phyloP scores from a whole-genome alignment of 73 alveolate species.

The Paraurostyla sp. region DNA sequence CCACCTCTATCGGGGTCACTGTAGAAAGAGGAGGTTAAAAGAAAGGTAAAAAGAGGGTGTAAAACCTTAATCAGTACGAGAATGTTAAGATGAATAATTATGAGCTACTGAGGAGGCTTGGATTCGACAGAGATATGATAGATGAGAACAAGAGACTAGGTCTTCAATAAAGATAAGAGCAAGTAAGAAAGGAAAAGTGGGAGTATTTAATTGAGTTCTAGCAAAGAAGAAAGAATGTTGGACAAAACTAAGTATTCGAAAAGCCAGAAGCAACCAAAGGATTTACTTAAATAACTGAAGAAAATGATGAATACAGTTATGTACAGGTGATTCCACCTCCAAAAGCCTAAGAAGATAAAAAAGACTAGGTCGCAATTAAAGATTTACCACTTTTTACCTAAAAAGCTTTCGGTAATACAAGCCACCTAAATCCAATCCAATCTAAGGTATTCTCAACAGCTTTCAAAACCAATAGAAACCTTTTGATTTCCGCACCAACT shows the following conservation, averaged over 20 bases:
- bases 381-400: conserved; percentile 91
- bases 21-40: conserved; percentile 55
- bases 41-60: conserved; percentile 63
- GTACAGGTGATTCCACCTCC: conserved; percentile 60
- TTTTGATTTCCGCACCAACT: conserved; percentile 98
- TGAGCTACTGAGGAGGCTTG: conserved; percentile 76
- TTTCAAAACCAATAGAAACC: conserved; percentile 88
- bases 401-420: conserved; percentile 89
- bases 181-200: not conserved
- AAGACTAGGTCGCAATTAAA: conserved; percentile 53
- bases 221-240: conserved; percentile 25
- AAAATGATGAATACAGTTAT: conserved; percentile 56
- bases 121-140: conserved; percentile 68
- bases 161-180: conserved; percentile 4
- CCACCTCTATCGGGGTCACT: conserved; percentile 49
- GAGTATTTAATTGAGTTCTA: conserved; percentile 3
- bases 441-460: conserved; percentile 93
- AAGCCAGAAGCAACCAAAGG: conserved; percentile 47
- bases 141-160: conserved; percentile 79
- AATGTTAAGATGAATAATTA: conserved; percentile 44
- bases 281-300: conserved; percentile 35
- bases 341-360: not conserved
- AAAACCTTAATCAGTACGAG: not conserved
- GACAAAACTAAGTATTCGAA: conserved; percentile 11
- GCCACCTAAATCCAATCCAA: conserved; percentile 93